Base-by-base conservation (phyloP, 2,329 filamentous ascomycete species). In the Venturia asperata region DNA sequence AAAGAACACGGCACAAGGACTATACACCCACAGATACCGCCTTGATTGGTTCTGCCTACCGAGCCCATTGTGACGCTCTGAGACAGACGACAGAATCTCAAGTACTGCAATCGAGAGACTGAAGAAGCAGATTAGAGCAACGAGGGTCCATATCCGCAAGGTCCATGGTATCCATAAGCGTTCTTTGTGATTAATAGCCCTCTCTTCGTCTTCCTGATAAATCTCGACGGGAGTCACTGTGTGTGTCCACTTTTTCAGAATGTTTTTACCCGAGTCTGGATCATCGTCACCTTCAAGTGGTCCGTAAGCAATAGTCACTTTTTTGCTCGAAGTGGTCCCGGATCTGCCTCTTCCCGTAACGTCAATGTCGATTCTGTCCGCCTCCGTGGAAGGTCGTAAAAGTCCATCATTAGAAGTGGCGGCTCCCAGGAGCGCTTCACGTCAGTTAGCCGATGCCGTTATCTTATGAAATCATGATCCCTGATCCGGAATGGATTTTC, bases 161-260 rank as follows among this genome's bases (percentile, higher is more conserved):
- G 17, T 30, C 55, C 55, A 58, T 58, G 30, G 58, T n/a, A 19
- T 45, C 61, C 61, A 63, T 37, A 63, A 34, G 19, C 24, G 19
- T 5, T 37, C 24, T 37, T 41, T 15, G 61, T 63, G 61, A 41
- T 63, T 49, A 1, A 63, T 63, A 9, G 41, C 61, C 13, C 61
- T 45, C 61, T 63, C 42, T 27, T 63, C 56, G 6, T 55, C 49
- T 11, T 55, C 49, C 24, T 30, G 21, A 17, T 55, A 55, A 13
- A 11, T 17, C 15, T 55, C 43, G 21, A 55, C 49, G 11, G 49
- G 49, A 3, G 21, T 55, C 49, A 17, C 27, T 55, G 21, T 10
- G 15, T 55, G 49, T 19, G 49, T 34, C 13, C 21, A 30, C 15
- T 30, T 55, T 17, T 30, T 27, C 7, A 55, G 21, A 15, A 55